These are phyloP conservation scores for Asterochloris sp. DNA, from an alignment of 139 green algal species.

Conservation along the genomic window DNA sequence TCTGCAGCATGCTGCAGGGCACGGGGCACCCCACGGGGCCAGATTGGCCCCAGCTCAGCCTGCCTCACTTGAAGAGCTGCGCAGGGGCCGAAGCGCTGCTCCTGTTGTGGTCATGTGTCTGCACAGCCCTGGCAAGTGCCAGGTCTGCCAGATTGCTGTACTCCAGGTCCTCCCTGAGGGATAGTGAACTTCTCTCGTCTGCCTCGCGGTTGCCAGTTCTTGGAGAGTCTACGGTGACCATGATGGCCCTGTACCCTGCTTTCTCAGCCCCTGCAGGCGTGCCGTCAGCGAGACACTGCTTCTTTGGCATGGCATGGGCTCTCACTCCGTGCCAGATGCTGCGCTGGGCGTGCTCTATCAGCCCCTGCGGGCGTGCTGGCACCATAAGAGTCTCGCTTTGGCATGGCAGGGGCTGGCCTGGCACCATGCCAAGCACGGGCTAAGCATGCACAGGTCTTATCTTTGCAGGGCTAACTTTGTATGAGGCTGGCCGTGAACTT, in stretches of 20 bases:
- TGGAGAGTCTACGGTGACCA: slow-evolving; percentile 89
- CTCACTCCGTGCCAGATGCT: no score
- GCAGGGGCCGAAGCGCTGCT: slow-evolving; percentile 4
- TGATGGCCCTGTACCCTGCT: slow-evolving; percentile 68
- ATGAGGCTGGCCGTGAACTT: slow-evolving; percentile 61
- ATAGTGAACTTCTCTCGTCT: slow-evolving; percentile 61
- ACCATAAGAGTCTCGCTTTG: not conserved
- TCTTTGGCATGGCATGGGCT: not conserved
- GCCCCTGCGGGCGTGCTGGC: no score
- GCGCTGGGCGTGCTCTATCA: no score
- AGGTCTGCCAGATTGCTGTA: slow-evolving; percentile 51
- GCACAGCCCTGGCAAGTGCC: not conserved
- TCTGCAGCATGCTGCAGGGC: no score
- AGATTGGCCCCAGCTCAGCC: no score
- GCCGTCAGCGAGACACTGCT: not conserved
- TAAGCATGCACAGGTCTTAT: not conserved
- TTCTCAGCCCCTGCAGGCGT: slow-evolving; percentile 44
- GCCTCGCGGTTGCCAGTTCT: slow-evolving; percentile 67
- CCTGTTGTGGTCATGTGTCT: slow-evolving; percentile 3
- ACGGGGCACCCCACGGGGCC: no score
- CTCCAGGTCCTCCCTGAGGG: slow-evolving; percentile 43
- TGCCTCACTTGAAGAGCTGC: slow-evolving; percentile 2
- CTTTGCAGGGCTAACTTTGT: not conserved
- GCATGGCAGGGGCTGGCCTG: not conserved
- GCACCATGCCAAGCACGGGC: no score